Evolutionary conservation across 768 basidiomycete genomes (phyloP).

Genomic region (Pleurotus tuoliensis): DNA sequence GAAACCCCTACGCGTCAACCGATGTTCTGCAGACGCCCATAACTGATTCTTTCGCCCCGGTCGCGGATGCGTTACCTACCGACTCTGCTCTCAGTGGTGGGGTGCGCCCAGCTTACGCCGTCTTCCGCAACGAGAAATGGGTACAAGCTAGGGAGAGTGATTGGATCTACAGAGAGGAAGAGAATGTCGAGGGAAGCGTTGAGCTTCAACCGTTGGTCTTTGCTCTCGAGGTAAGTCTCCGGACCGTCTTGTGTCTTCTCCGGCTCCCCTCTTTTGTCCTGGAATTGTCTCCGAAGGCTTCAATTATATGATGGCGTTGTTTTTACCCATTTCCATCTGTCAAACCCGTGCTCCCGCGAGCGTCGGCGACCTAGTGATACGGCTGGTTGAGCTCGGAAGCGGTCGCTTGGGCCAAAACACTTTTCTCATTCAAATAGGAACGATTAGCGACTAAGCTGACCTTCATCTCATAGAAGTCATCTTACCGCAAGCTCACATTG

Average conservation of each 20-base stretch:
- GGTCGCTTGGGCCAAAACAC: no score
- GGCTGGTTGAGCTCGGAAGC: no score
- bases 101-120: neutral
- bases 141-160: neutral
- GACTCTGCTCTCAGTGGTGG: neutral
- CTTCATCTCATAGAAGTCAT: slow-evolving; percentile 17
- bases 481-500: slow-evolving; percentile 22
- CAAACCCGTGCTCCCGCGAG: neutral
- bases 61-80: neutral
- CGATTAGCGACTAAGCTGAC: neutral
- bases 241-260: neutral
- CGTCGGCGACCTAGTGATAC: no score
- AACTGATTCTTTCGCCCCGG: neutral
- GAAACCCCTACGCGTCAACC: neutral
- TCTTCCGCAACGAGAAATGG: slow-evolving; percentile 4
- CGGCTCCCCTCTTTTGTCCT: neutral
- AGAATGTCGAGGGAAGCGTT: slow-evolving; percentile 19
- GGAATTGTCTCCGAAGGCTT: no score
- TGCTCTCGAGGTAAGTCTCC: slow-evolving; percentile 28
- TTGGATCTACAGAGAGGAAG: slow-evolving; percentile 1
- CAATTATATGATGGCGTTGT: neutral
- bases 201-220: slow-evolving; percentile 60
- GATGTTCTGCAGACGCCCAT: neutral
- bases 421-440: no score
- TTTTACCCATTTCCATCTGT: neutral